Percentiles rank a stretch among this genome's conserved stretches.
phyloP scores from a whole-genome alignment of 2,329 filamentous ascomycete genomes.

The Lizonia empirigonia region DNA sequence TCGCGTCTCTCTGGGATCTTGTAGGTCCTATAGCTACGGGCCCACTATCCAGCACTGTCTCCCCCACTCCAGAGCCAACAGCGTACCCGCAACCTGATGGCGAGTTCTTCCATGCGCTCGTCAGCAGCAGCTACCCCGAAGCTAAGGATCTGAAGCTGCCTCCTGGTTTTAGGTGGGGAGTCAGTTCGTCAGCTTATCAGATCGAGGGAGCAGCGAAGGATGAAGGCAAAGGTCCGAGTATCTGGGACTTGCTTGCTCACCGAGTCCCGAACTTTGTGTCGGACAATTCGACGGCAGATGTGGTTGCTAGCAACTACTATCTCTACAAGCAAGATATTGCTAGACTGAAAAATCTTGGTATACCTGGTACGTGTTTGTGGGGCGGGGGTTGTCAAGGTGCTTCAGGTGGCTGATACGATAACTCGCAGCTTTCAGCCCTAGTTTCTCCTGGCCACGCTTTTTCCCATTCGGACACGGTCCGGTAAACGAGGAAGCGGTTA shows the following conservation, averaged over 20 bases:
- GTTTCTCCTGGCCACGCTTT: slow-evolving; percentile 49
- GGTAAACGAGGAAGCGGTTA: slow-evolving; percentile 44
- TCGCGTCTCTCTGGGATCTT: slow-evolving; percentile 55
- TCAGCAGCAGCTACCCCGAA: slow-evolving; percentile 45
- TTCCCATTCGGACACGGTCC: slow-evolving; percentile 49
- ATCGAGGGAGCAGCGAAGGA: slow-evolving; percentile 53
- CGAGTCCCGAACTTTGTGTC: slow-evolving; percentile 49
- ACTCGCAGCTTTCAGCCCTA: slow-evolving; percentile 41
- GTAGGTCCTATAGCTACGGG: slow-evolving; percentile 52
- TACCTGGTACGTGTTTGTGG: slow-evolving; percentile 24
- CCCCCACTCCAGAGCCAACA: slow-evolving; percentile 52
- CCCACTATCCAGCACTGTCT: slow-evolving; percentile 51
- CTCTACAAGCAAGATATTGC: slow-evolving; percentile 53
- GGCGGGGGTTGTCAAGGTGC: background rate
- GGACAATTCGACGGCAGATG: slow-evolving; percentile 51
- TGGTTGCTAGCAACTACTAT: slow-evolving; percentile 51
- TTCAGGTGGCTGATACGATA: background rate
- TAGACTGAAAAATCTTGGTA: slow-evolving; percentile 43
- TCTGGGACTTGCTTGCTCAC: slow-evolving; percentile 54
- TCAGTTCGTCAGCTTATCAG: slow-evolving; percentile 51
- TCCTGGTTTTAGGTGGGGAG: slow-evolving; percentile 51
- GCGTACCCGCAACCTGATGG: slow-evolving; percentile 47
- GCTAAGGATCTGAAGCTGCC: slow-evolving; percentile 49
- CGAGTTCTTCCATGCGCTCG: slow-evolving; percentile 51
- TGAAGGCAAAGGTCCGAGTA: slow-evolving; percentile 51